phyloP scores from a whole-genome alignment of 1,139 yeast species.

The Yamadazyma diospyri region DNA sequence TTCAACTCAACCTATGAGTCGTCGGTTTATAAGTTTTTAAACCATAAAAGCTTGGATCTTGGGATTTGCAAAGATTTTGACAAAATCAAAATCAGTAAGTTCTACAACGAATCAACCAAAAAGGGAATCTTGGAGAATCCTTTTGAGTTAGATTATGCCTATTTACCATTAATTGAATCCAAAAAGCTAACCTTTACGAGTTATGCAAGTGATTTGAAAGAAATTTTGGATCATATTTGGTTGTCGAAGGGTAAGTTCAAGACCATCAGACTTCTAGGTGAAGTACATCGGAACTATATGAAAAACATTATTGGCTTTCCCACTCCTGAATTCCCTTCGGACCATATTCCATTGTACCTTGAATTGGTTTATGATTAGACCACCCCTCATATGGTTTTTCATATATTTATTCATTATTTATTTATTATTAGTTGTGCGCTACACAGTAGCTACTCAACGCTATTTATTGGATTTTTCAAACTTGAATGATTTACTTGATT shows the following conservation, averaged over 20 bases:
- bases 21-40: constrained; percentile 43
- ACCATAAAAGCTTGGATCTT: constrained; percentile 30
- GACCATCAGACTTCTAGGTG: constrained; percentile 19
- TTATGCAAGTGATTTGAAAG: constrained; percentile 46
- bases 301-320: constrained; percentile 32
- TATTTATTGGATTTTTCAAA: too few species aligned
- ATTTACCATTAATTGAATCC: constrained; percentile 16
- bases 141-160: constrained; percentile 19
- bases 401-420: too few species aligned
- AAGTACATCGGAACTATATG: constrained; percentile 19
- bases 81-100: constrained; percentile 29
- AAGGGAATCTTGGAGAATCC: constrained; percentile 19
- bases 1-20: constrained; percentile 51
- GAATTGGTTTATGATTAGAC: constrained; percentile 11
- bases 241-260: constrained; percentile 30
- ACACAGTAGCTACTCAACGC: too few species aligned
- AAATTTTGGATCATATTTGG: constrained; percentile 60
- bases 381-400: too few species aligned
- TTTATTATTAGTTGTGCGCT: too few species aligned
- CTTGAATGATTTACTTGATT: too few species aligned
- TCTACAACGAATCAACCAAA: constrained; percentile 21
- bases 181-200: constrained; percentile 42
- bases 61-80: constrained; percentile 22
- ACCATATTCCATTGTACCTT: constrained; percentile 34
- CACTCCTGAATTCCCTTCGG: constrained; percentile 41